Conservation (phyloP, 1,284 basidiomycete species). For the Rhodotorula sp. region DNA sequence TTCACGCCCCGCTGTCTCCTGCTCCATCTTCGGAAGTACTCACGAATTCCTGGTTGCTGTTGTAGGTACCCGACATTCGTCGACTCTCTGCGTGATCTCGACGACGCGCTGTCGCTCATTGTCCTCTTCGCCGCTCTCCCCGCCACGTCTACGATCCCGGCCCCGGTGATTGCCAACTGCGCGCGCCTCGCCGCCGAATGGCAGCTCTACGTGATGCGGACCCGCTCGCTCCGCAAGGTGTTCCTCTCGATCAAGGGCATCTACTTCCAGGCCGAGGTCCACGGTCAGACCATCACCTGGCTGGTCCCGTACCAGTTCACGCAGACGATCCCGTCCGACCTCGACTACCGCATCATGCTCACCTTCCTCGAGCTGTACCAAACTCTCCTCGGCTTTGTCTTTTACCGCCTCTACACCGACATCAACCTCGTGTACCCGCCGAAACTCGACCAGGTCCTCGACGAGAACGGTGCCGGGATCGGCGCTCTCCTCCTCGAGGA, state of each 20-base stretch:
- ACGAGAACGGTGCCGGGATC: slow-evolving; percentile 83
- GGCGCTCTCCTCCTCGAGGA: slow-evolving; percentile 82
- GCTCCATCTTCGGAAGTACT: not conserved
- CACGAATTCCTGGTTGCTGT: not conserved
- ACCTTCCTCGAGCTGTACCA: slow-evolving; percentile 99
- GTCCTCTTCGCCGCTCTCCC: slow-evolving; percentile 89
- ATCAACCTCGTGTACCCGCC: slow-evolving; percentile 92
- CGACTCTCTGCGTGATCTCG: slow-evolving; percentile 92
- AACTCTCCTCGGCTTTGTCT: slow-evolving; percentile 89
- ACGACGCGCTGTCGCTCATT: slow-evolving; percentile 93
- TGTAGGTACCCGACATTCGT: slow-evolving; percentile 92
- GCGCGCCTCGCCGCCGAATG: slow-evolving; percentile 66
- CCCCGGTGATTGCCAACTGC: slow-evolving; percentile 86
- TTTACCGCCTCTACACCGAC: slow-evolving; percentile 98
- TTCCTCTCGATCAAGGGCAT: slow-evolving; percentile 98
- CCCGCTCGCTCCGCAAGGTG: slow-evolving; percentile 78
- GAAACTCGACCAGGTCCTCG: slow-evolving; percentile 76
- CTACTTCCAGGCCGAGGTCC: slow-evolving; percentile 94
- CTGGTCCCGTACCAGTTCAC: slow-evolving; percentile 98
- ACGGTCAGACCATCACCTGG: slow-evolving; percentile 89
- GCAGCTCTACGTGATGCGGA: slow-evolving; percentile 91
- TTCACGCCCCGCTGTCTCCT: slow-evolving; percentile 4
- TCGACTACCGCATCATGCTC: slow-evolving; percentile 96
- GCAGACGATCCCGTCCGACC: slow-evolving; percentile 88
- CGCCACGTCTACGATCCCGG: slow-evolving; percentile 66